Evolutionary conservation across 768 basidiomycete genomes (phyloP), one percentile per base, ranked within the genome.

Genomic region (Pulveroboletus sp.): DNA sequence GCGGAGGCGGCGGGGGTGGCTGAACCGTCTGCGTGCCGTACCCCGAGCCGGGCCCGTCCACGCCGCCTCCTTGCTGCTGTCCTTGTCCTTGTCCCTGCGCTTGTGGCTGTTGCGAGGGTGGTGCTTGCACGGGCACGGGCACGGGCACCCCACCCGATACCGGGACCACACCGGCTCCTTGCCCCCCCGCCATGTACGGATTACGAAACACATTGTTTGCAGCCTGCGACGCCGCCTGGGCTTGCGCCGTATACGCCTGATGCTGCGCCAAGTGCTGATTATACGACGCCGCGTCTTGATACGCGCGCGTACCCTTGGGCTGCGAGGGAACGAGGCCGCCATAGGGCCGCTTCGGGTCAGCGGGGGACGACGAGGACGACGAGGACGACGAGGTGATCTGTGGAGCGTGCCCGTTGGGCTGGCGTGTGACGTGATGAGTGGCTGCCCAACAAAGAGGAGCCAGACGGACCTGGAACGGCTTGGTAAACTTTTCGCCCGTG

Each of bases 231-330:
- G 82, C 82, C 0, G 80, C 81, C 61, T 90, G 88, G 11, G 85
- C 84, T 64, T 92, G 90, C 4, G 90, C 90, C 6, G 88, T 93
- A 62, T 90, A 93, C 9, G 84, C 85, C 68, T 99, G 95, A 59
- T 97, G 95, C 64, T 94, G 92, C 12, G 85, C 87, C 20, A 95
- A 80, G 60, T 95, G 95, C 52, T 95, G 93, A 56, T 94, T 93
- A 72, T 99, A 99, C 2, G 86, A 74, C 8, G 92, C 91, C 1
- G 95, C 94, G 64, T 97, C 94, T 58, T 87, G 87, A 62, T 87
- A 95, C 6, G 91, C 87, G 40, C 92, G 74, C 19, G 86, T 84
- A 11, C 87, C 86, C 64, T 92, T 90, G 8, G 85, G 85, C 57
- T 92, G 86, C n/a, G 87, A 87, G 3, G 90, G 86, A 11, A 95